Percentiles rank a stretch among this genome's conserved stretches.
Evolutionary conservation across 1,139 yeast genomes (phyloP).

Genomic region (Yamadazyma oceani): DNA sequence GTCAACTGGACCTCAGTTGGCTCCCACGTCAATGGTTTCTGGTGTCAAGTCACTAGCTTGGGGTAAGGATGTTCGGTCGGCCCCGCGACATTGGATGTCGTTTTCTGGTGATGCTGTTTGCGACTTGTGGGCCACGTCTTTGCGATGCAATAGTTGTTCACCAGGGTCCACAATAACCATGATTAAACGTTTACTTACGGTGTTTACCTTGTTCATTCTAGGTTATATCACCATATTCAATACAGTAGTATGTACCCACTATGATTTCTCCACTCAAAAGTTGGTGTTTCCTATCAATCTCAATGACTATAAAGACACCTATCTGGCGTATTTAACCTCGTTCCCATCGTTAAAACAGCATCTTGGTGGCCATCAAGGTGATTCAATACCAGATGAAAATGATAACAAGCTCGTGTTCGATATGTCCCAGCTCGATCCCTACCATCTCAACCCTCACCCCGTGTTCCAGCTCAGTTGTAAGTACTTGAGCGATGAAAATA

Average conservation of each 20-base stretch:
- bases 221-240: conserved; percentile 1
- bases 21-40: too few relatives aligned
- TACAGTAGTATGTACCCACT: background rate
- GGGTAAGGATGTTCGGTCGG: too few relatives aligned
- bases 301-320: conserved; percentile 1
- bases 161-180: background rate
- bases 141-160: too few relatives aligned
- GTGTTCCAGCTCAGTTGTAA: background rate
- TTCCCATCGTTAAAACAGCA: background rate
- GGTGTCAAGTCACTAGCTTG: too few relatives aligned
- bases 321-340: background rate
- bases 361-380: background rate
- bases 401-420: background rate
- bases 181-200: background rate
- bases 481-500: conserved; percentile 1
- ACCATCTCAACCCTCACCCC: background rate
- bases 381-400: background rate
- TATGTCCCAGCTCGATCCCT: background rate
- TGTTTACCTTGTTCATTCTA: background rate
- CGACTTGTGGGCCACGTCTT: too few relatives aligned
- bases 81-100: too few relatives aligned
- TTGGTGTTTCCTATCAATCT: conserved; percentile 2
- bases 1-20: too few relatives aligned
- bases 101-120: too few relatives aligned
- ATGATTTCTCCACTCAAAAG: background rate